These are phyloP conservation scores for Pseudocercospora cruenta DNA, from an alignment of 2,329 filamentous ascomycete genomes.

Conservation along the genomic window DNA sequence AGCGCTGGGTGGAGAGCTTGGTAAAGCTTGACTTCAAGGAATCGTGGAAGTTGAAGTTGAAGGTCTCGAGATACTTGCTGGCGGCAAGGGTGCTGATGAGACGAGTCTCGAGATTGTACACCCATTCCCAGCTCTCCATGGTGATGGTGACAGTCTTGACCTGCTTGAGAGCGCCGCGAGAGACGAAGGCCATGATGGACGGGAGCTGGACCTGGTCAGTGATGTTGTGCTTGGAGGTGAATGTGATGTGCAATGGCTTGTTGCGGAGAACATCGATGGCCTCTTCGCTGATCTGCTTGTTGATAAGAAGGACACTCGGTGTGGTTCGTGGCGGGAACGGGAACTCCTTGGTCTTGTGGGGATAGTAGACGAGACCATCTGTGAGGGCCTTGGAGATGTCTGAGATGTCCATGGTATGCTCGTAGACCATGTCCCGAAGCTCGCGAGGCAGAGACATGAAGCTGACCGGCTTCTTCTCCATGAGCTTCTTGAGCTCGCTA, in stretches of 20 bases:
- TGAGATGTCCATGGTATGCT: conserved; percentile 29
- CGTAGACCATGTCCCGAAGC: conserved; percentile 37
- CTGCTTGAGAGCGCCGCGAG: conserved; percentile 24
- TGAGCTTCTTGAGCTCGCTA: conserved; percentile 27
- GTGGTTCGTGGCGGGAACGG: conserved; percentile 28
- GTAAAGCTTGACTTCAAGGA: conserved; percentile 25
- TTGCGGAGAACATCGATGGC: conserved; percentile 34
- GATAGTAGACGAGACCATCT: conserved; percentile 24
- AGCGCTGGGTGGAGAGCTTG: conserved; percentile 14
- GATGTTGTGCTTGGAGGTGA: conserved; percentile 23
- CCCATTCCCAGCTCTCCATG: conserved; percentile 35
- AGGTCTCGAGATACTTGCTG: conserved; percentile 19
- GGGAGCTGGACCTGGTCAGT: conserved; percentile 14
- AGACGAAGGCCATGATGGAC: conserved; percentile 31
- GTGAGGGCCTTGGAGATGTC: conserved; percentile 26
- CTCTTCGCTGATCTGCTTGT: conserved; percentile 40
- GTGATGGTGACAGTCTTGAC: conserved; percentile 30
- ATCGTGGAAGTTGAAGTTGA: conserved; percentile 32
- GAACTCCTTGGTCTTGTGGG: conserved; percentile 15
- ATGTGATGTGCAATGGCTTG: conserved; percentile 34
- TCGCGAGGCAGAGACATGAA: conserved; percentile 33
- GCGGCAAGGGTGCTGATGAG: conserved; percentile 23
- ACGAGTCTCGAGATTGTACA: conserved; percentile 27
- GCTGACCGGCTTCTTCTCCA: conserved; percentile 24
- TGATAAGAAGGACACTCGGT: conserved; percentile 41